phyloP scores from a whole-genome alignment of 1,284 basidiomycete species.

The Sanghuangporus sanghuang region DNA sequence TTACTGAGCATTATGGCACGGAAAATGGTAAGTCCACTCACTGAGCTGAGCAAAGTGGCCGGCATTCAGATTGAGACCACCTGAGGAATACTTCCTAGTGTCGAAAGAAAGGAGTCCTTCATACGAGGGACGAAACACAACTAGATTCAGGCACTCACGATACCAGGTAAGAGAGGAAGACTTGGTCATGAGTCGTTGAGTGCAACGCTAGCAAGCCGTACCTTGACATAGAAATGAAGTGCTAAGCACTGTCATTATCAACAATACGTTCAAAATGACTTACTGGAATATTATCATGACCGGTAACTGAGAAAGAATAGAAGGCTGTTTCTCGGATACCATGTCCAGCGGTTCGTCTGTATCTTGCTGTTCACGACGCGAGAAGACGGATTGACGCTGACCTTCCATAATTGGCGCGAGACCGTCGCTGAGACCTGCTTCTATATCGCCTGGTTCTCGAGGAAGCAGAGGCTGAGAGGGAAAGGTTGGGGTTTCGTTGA shows the following conservation, averaged over 20 bases:
- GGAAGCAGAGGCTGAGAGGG: slow-evolving; percentile 23
- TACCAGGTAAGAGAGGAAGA: slow-evolving; percentile 79
- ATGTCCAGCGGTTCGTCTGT: slow-evolving; percentile 22
- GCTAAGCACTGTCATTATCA: not conserved
- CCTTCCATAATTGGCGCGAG: slow-evolving; percentile 53
- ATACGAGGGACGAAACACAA: slow-evolving; percentile 2
- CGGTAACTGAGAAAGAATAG: slow-evolving; percentile 61
- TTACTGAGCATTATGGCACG: slow-evolving; percentile 17
- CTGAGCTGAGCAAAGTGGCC: slow-evolving; percentile 81
- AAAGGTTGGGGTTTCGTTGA: slow-evolving; percentile 38
- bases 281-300: slow-evolving; percentile 64
- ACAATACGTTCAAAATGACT: not conserved
- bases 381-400: slow-evolving; percentile 18
- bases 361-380: slow-evolving; percentile 14
- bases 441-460: slow-evolving; percentile 36
- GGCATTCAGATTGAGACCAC: slow-evolving; percentile 72
- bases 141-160: slow-evolving; percentile 46
- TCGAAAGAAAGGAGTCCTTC: not conserved
- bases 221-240: not conserved
- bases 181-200: slow-evolving; percentile 79
- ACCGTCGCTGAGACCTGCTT: slow-evolving; percentile 31
- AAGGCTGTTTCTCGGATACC: slow-evolving; percentile 47
- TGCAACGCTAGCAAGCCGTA: slow-evolving; percentile 77
- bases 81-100: slow-evolving; percentile 58
- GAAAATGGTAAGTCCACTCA: slow-evolving; percentile 29